Evolutionary conservation across 495 filamentous ascomycete species (phyloP), one percentile per base, ranked within the genome.

Genomic region (Penicillium paxilli): DNA sequence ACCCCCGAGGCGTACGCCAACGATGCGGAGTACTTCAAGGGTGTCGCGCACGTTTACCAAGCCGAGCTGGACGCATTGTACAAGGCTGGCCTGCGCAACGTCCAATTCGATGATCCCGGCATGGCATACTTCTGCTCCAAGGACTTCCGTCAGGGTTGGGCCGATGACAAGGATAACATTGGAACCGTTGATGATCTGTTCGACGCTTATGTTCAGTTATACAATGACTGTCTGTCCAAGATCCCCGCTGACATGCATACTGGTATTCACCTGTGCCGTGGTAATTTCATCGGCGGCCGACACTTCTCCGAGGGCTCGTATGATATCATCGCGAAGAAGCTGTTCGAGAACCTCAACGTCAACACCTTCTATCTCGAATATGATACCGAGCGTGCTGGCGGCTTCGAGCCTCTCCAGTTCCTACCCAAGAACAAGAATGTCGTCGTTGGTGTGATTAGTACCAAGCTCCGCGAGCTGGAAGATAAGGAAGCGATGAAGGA

Each of bases 291-390:
- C 44, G 70, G 69, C 30, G 71, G 73, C 63, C 77, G 60, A 63
- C 82, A 70, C 69, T 88, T 88, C 62, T 80, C 84, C 28, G 81
- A 87, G 66, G 85, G 85, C 46, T 83, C 83, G 9, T 88, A 88
- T 63, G 85, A 88, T 66, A 78, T 79, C 45, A 86, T 88, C 23
- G 85, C 85, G 5, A 79, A 82, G 72, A 81, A 81, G 59, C 67
- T 88, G 26, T 87, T 88, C 71, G 73, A 80, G 65, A 77, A 80
- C 30, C 76, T 87, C 44, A 77, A 87, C 55, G 84, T 87, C 21
- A 78, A 84, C 54, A 86, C 83, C 2, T 88, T 84, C 71, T 87
- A 87, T 65, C 79, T 88, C 54, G 85, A 88, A 70, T 88, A 82
- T 60, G 85, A 88, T 64, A 86, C 85, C 25, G 78, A 79, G 45